Evolutionary conservation across 495 filamentous ascomycete species (phyloP).

Genomic region (Bryoglossum gracile): DNA sequence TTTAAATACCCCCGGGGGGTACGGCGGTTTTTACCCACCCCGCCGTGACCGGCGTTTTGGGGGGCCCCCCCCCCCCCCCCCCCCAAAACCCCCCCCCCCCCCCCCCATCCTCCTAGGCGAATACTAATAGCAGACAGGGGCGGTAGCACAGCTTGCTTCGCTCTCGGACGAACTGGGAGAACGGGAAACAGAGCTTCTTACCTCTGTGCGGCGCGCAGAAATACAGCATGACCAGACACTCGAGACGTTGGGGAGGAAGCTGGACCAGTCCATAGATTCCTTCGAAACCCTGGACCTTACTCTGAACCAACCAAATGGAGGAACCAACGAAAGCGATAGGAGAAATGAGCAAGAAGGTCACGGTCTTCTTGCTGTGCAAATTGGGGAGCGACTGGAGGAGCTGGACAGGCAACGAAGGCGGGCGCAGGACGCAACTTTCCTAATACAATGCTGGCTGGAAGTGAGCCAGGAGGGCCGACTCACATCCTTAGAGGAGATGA

Average conservation of each 20-base stretch:
- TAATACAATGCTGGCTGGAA: constrained; percentile 93
- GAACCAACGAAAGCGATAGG: constrained; percentile 15
- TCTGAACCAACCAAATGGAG: constrained; percentile 47
- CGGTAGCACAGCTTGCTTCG: constrained; percentile 66
- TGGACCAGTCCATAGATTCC: constrained; percentile 82
- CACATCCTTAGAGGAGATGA: constrained; percentile 69
- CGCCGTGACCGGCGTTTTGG: too few relatives aligned
- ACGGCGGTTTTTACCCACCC: too few relatives aligned
- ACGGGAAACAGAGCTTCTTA: constrained; percentile 82
- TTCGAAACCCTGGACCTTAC: constrained; percentile 84
- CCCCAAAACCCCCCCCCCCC: too few relatives aligned
- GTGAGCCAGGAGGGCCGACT: constrained; percentile 81
- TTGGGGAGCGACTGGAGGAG: constrained; percentile 87
- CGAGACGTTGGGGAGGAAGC: constrained; percentile 73
- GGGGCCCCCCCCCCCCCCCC: too few relatives aligned
- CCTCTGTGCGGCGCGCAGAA: constrained; percentile 84
- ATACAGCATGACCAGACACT: constrained; percentile 84
- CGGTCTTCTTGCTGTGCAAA: constrained; percentile 85
- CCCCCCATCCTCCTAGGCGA: too few relatives aligned
- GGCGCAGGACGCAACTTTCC: constrained; percentile 86
- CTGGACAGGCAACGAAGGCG: constrained; percentile 84
- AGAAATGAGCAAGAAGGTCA: constrained; percentile 45
- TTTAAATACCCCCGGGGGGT: too few relatives aligned
- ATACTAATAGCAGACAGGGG: constrained; percentile 34
- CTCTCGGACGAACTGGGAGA: constrained; percentile 81